These are phyloP conservation scores for Kodamaea derodonti DNA, from an alignment of 1,139 yeast genomes.

Conservation along the genomic window DNA sequence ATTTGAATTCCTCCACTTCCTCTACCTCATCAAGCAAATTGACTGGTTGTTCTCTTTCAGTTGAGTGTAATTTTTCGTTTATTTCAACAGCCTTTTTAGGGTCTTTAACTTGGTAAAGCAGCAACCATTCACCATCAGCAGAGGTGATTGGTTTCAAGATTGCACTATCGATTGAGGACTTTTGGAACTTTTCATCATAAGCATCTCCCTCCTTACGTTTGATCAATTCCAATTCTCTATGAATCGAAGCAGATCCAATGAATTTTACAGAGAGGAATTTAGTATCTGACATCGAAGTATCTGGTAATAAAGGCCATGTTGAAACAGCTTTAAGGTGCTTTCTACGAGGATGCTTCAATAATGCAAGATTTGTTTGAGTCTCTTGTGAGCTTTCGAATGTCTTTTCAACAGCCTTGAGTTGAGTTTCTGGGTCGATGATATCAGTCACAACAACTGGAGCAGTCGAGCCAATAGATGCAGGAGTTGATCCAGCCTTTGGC, in stretches of 20 bases:
- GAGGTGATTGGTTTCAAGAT: slow-evolving; percentile 73
- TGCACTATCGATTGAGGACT: slow-evolving; percentile 53
- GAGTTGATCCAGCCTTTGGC: slow-evolving; percentile 12
- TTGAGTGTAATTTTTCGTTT: slow-evolving; percentile 47
- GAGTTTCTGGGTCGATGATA: slow-evolving; percentile 57
- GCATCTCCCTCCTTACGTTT: slow-evolving; percentile 35
- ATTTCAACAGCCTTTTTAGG: slow-evolving; percentile 23
- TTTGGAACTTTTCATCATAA: slow-evolving; percentile 38
- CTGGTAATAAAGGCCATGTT: slow-evolving; percentile 84
- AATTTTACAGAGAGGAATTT: slow-evolving; percentile 69
- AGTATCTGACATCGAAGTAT: slow-evolving; percentile 82
- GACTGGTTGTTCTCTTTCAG: slow-evolving; percentile 47
- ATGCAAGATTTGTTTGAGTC: slow-evolving; percentile 38
- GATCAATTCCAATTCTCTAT: slow-evolving; percentile 32
- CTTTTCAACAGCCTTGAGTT: slow-evolving; percentile 65
- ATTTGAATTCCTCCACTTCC: slow-evolving; percentile 44
- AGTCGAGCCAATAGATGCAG: slow-evolving; percentile 1
- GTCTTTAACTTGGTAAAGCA: slow-evolving; percentile 51
- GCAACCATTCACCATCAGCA: slow-evolving; percentile 79
- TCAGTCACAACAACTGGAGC: slow-evolving; percentile 12
- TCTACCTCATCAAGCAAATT: slow-evolving; percentile 39
- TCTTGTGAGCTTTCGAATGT: slow-evolving; percentile 65
- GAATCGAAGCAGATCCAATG: slow-evolving; percentile 71
- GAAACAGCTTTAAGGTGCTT: slow-evolving; percentile 69
- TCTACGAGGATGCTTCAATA: slow-evolving; percentile 72